A percentile compares a stretch with the other conserved stretches of the same genome.
Evolutionary conservation across 176 grass and related monocot genomes (phyloP).

Genomic region (Cenchrus americanus): DNA sequence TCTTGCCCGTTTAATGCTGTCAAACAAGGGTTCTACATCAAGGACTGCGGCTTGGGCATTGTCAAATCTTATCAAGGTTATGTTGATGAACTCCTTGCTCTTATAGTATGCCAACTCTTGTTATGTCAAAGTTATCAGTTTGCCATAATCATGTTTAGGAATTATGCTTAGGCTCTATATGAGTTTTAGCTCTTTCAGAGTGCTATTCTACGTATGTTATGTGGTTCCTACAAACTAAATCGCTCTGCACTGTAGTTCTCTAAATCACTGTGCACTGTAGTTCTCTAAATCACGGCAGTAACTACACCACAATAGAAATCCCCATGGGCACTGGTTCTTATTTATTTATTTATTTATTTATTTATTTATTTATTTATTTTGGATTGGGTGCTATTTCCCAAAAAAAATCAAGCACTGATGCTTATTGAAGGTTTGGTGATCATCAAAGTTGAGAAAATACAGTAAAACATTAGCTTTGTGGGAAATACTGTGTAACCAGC

Average conservation of each 20-base stretch:
- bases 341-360: background rate
- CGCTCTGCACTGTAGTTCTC: background rate
- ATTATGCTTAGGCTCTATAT: background rate
- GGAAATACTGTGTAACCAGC: background rate
- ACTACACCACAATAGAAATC: background rate
- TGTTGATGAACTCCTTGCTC: constrained; percentile 27
- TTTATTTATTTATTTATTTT: background rate
- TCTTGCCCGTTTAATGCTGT: constrained; percentile 78
- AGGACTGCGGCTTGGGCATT: constrained; percentile 95
- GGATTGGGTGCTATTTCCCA: background rate
- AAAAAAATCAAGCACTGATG: background rate
- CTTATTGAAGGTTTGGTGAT: background rate
- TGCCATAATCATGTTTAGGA: background rate
- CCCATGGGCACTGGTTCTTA: background rate
- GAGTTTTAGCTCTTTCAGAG: background rate
- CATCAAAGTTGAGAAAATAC: background rate
- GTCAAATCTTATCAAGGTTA: constrained; percentile 98
- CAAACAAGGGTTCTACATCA: constrained; percentile 75
- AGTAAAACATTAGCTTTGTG: background rate
- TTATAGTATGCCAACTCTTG: background rate
- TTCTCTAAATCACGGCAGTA: background rate
- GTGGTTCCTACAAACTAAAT: background rate
- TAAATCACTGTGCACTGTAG: background rate
- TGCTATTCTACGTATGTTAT: background rate
- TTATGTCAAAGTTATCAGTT: background rate